Evolutionary conservation across 73 alveolate genomes (phyloP).

Genomic region (Tetrahymena borealis): DNA sequence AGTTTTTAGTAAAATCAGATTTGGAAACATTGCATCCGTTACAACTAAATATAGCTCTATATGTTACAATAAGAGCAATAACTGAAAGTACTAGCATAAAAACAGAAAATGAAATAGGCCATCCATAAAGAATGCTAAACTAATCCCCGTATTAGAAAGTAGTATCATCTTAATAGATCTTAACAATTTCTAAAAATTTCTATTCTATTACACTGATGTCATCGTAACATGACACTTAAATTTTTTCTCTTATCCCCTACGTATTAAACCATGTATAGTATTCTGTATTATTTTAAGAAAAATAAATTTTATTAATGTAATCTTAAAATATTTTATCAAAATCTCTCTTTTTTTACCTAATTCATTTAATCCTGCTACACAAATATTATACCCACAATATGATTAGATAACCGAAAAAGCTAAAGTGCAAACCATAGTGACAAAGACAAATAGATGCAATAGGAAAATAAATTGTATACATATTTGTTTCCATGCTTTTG

Average conservation of each 20-base stretch:
- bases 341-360: not conserved
- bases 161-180: not conserved
- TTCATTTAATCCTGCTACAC: not conserved
- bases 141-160: not conserved
- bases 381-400: not conserved
- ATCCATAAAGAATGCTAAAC: not conserved
- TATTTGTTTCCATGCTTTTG: not conserved
- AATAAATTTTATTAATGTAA: not conserved
- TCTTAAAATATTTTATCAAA: too few relatives aligned
- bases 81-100: not conserved
- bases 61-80: not conserved
- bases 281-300: not conserved
- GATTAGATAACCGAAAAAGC: not conserved
- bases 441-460: not conserved
- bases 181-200: not conserved
- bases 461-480: not conserved
- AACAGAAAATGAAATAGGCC: not conserved
- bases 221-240: not conserved
- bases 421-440: not conserved
- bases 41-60: not conserved
- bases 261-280: not conserved
- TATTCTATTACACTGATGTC: not conserved
- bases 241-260: not conserved
- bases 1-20: not conserved
- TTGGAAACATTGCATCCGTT: not conserved